Evolutionary conservation across 2,329 filamentous ascomycete genomes (phyloP).

Genomic region (Trichoderma polysporum): DNA sequence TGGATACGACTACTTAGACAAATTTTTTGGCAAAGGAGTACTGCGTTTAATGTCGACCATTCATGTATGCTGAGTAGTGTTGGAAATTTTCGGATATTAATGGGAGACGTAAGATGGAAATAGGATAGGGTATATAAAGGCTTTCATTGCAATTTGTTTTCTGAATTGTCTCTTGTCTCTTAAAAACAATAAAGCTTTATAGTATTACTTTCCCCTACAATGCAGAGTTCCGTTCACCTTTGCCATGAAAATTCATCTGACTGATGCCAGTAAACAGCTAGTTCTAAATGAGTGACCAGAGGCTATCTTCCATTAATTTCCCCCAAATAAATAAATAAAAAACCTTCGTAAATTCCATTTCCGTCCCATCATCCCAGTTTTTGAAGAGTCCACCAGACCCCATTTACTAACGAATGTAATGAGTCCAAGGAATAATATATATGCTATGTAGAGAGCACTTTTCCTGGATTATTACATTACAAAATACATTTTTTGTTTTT

Average conservation of each 20-base stretch:
- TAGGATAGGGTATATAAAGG: not conserved
- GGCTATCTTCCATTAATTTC: slow-evolving; percentile 2
- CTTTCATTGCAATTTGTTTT: not conserved
- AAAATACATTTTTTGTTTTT: not conserved
- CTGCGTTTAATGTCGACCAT: slow-evolving; percentile 6
- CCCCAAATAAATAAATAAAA: not conserved
- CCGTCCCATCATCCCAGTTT: not conserved
- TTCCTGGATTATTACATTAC: slow-evolving; percentile 16
- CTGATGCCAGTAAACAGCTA: not conserved
- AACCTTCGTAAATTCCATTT: not conserved
- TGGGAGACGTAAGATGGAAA: not conserved
- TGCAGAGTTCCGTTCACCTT: not conserved
- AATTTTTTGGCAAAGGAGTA: slow-evolving; percentile 4
- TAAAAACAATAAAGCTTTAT: not conserved
- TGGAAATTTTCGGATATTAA: not conserved
- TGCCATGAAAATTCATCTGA: not conserved
- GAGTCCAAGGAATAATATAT: not conserved
- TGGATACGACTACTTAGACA: slow-evolving; percentile 16
- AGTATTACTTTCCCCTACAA: not conserved
- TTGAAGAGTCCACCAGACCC: not conserved
- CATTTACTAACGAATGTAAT: not conserved
- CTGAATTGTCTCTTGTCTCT: not conserved
- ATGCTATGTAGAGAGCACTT: not conserved
- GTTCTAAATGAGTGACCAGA: slow-evolving; percentile 3
- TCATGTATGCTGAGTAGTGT: not conserved